Base-by-base conservation (phyloP, 768 basidiomycete species). In the Mycena amicta region DNA sequence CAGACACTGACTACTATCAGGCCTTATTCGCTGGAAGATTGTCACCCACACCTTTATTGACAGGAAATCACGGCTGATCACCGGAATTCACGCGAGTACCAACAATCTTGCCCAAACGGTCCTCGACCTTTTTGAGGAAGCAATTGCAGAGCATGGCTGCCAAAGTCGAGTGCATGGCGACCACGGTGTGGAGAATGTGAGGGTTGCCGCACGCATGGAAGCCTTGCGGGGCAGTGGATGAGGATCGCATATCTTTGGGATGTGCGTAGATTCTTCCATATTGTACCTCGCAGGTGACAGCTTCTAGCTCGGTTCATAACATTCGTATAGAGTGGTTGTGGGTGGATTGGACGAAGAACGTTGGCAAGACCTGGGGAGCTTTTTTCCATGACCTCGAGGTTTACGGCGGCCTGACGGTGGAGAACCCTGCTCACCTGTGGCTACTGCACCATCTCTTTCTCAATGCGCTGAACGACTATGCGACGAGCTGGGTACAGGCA, bases 271-370 rank as follows among this genome's bases (percentile, higher is more conserved):
- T 45, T 3, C 11, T 16, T 11, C 8, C 8, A 23, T 23, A 27
- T 27, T 13, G 6, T 30, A 27, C 11, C 18, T 8, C 49, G 6
- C 26, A 25, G 15, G 8, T 50, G 23, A 26, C 8, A 13, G 43
- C 13, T 50, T 40, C 20, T 47, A 76, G 75, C 31, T 74, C 71
- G 60, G 73, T 78, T 16, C 76, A 79, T 56, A 80, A 78, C 45
- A 74, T 69, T n/a, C 65, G 74, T 0, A 75, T 78, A 29, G 75
- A 80, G 49, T 58, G 72, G 1, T 62, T 79, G 0, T 79, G 77
- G 76, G 63, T 66, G n/a, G 74, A 79, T 40, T 67, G 75, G 18
- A 78, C 74, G 0, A 4, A 23, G 12, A 71, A 69, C 0, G 65
- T 75, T 58, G 71, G 73, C 2, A 25, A 30, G 20, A 72, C 70